Evolutionary conservation across 2,329 filamentous ascomycete genomes (phyloP), one percentile per base, ranked within the genome.

Genomic region (Talaromyces sp.): DNA sequence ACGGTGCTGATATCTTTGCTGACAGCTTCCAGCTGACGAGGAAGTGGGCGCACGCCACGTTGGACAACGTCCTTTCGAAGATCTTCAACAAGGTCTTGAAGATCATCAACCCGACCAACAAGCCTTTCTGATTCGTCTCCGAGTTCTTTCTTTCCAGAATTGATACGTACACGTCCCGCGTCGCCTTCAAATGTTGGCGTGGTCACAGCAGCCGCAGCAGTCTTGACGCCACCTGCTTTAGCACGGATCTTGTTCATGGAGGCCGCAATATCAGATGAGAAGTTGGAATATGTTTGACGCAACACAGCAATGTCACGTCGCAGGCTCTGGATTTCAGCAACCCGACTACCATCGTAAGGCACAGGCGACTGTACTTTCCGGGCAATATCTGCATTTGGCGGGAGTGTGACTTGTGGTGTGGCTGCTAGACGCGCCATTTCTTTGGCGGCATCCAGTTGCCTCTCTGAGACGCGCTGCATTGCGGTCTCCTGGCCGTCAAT

Each of bases 51-150:
- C 52, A 99, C 95, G 63, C 95, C 95, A 64, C 95, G 91, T 63
- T 88, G 84, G 54, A 99, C 95, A 52, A 99, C 95, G 72, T 99
- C 95, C 79, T 99, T 98, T 65, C 95, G 92, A 48, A 99, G 84
- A 73, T 99, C 95, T 76, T 99, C 95, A 21, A 99, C 91, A 61
- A 95, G 82, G 75, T 99, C 95, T 77, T 98, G 95, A n/a, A 99
- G 84, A 72, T 98, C 93, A 73, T 99, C 95, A 11, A 99, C 95
- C 72, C 92, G 89, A 68, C 87, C 89, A 67, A 99, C 93, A 62
- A 99, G 87, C 66, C 88, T 88, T 75, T 98, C 93, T 0, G 92
- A 96, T 73, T 98, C 93, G 28, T 88, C 83, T 58, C 89, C 90
- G 64, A 99, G 86, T 64, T 88, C 85, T 77, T 96, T 96, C 75